These are phyloP conservation scores for Ramaria rubella DNA, from an alignment of 768 basidiomycete genomes.

Conservation along the genomic window DNA sequence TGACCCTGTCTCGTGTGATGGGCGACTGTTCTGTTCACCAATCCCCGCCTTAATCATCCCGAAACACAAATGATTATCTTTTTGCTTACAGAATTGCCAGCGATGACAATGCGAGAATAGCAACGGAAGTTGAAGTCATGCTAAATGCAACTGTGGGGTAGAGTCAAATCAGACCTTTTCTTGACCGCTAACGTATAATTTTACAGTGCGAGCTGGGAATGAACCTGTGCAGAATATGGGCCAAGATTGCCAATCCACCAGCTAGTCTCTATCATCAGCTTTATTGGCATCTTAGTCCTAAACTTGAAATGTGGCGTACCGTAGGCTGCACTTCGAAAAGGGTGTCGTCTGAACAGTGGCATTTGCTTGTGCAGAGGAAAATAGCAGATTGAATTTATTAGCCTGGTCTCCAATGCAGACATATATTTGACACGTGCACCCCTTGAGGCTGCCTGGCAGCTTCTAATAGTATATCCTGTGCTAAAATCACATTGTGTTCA, in stretches of 20 bases:
- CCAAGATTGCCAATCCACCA: constrained; percentile 8
- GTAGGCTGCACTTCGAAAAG: constrained; percentile 1
- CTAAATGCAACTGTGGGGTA: constrained; percentile 32
- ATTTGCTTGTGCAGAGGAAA: background rate
- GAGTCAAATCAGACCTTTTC: background rate
- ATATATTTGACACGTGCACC: constrained; percentile 6
- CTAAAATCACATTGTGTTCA: background rate
- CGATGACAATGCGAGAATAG: constrained; percentile 57
- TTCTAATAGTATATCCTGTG: background rate
- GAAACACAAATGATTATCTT: background rate
- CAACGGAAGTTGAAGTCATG: constrained; percentile 67
- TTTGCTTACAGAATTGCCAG: constrained; percentile 60
- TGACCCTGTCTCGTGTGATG: constrained; percentile 59
- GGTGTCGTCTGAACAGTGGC: constrained; percentile 10
- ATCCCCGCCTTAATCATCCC: background rate
- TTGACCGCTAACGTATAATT: background rate
- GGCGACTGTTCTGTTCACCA: constrained; percentile 50
- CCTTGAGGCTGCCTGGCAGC: constrained; percentile 4
- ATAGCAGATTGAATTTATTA: background rate
- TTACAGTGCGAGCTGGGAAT: constrained; percentile 9
- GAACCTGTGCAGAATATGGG: constrained; percentile 7
- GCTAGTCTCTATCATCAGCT: background rate
- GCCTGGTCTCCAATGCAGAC: background rate
- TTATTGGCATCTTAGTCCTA: background rate
- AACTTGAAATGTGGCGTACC: constrained; percentile 2